A percentile compares a stretch with the other conserved stretches of the same genome.
Conservation (phyloP, 192 early-diverging fungal genomes). For the Lobosporangium transversale region DNA sequence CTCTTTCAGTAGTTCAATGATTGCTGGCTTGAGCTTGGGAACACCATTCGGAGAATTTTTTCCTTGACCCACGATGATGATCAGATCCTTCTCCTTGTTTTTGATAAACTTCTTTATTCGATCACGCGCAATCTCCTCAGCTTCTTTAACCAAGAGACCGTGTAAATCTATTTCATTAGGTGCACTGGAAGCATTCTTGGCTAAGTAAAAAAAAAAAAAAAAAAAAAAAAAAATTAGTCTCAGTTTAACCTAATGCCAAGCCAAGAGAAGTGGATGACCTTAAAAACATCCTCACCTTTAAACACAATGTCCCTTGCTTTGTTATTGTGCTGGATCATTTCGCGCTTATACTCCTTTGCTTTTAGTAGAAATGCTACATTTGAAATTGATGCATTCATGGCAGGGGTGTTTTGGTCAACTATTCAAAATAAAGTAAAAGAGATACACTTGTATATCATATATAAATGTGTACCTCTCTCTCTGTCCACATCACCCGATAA, state of each 20-base stretch:
- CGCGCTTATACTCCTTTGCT: conserved; percentile 62
- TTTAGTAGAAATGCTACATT: conserved; percentile 56
- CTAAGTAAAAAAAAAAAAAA: conserved; percentile 19
- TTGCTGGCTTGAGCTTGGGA: conserved; percentile 75
- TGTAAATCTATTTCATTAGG: conserved; percentile 72
- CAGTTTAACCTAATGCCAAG: background rate
- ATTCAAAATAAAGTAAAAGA: background rate
- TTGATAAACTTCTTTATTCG: conserved; percentile 61
- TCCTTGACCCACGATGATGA: conserved; percentile 75
- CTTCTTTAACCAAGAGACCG: conserved; percentile 73
- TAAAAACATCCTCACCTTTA: no score
- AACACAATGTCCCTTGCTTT: conserved; percentile 63
- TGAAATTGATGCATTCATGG: background rate
- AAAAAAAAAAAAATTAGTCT: background rate
- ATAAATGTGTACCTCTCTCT: conserved; percentile 36
- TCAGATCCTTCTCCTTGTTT: conserved; percentile 53
- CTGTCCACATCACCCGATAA: conserved; percentile 53
- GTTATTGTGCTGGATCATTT: conserved; percentile 68
- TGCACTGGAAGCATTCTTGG: conserved; percentile 56
- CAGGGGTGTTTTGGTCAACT: no score
- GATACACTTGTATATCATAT: background rate
- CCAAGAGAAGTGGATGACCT: background rate
- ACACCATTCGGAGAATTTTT: conserved; percentile 63
- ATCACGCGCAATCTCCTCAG: conserved; percentile 57
- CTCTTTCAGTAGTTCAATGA: conserved; percentile 63